Conservation (phyloP, 441 rosid genomes). For the Rhodomyrtus psidioides region DNA sequence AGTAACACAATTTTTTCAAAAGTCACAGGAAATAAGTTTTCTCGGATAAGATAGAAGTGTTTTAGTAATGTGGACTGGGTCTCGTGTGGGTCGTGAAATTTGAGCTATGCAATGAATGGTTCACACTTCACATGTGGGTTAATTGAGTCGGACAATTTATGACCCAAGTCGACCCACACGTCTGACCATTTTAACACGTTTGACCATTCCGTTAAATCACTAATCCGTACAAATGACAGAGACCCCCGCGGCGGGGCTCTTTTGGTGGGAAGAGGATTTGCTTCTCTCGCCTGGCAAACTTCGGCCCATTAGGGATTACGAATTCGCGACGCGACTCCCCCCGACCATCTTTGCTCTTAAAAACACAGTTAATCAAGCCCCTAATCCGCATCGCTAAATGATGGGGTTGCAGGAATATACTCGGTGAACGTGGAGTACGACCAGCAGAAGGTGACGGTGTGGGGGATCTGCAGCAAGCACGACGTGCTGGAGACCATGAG, state of each 20-base stretch:
- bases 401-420: conserved; percentile 46
- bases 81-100: too few species aligned
- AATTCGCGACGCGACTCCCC: not conserved
- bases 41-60: too few species aligned
- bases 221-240: too few species aligned
- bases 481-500: conserved; percentile 46
- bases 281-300: not conserved
- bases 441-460: conserved; percentile 75
- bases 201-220: too few species aligned
- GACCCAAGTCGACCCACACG: too few species aligned
- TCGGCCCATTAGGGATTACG: not conserved
- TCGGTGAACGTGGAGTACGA: conserved; percentile 57
- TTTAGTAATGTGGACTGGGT: too few species aligned
- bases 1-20: too few species aligned
- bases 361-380: not conserved
- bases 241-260: not conserved
- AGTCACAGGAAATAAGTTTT: too few species aligned
- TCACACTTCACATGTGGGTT: too few species aligned
- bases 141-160: too few species aligned
- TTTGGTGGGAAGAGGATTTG: not conserved
- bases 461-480: conserved; percentile 85
- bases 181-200: too few species aligned
- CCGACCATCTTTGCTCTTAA: not conserved
- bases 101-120: too few species aligned
- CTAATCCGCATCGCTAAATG: not conserved